Evolutionary conservation across 345 rosid genomes (phyloP), one percentile per base, ranked within the genome.

Genomic region (Punica granatum): DNA sequence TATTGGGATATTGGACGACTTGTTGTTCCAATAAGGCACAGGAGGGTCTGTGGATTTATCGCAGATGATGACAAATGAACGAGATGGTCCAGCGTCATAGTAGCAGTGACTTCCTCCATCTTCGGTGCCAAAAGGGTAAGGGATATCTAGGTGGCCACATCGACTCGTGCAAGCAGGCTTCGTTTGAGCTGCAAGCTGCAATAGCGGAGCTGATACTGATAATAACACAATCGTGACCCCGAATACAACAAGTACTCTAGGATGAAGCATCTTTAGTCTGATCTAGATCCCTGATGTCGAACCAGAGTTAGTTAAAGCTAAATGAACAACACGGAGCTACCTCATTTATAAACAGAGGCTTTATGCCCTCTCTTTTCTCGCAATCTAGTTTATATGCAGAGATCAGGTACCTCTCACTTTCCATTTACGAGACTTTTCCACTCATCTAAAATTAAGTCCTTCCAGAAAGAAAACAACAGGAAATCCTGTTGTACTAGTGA

Each of bases 111-210:
- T 12, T 18, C 32, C 81, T 28, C 66, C 67, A 0, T 67, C 53
- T 0, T 5, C 10, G 35, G 63, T 69, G 23, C 88, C 84, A 64
- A 84, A 82, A 11, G 83, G 86, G 28, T 69, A 82, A 10, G 86
- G 89, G 64, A 82, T 73, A 16, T 4, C 14, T 9, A 78, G 43
- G 26, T 72, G 42, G 32, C 86, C 85, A 19, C 89, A 85, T 31
- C 16, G 23, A 31, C 69, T 75, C 53, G 36, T 61, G 66, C 85
- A 82, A 9, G 67, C 74, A 37, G 66, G n/a, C 31, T 65, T 65
- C 0, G 56, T 26, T 3, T 31, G 64, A 60, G 64, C 39, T 30
- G 39, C 14, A 31, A 60, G n/a, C 33, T 16, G 39, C 2, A 31
- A 60, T 2, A 21, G 1, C 2, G 37, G 53, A 46, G 7, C 53